These are phyloP conservation scores for Aspergillus sp. DNA, from an alignment of 2,329 filamentous ascomycete genomes.

Conservation along the genomic window DNA sequence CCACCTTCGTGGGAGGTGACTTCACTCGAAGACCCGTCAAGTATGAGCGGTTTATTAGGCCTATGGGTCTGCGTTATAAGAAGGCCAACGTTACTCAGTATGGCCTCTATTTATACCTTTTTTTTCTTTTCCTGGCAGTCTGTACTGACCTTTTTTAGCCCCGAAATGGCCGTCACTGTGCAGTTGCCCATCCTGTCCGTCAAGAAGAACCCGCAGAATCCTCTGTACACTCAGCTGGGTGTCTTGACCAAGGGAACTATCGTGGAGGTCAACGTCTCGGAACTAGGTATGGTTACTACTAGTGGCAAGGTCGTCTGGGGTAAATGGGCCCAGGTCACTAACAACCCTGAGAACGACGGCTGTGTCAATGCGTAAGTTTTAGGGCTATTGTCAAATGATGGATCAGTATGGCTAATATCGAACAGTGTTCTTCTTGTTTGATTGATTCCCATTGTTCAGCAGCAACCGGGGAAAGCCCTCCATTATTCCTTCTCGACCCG, in stretches of 20 bases:
- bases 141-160: conserved; percentile 25
- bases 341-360: conserved; percentile 51
- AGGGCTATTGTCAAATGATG: not conserved
- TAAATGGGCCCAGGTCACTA: conserved; percentile 57
- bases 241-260: conserved; percentile 79
- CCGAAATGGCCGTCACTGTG: conserved; percentile 76
- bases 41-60: conserved; percentile 59
- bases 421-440: not conserved
- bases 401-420: not conserved
- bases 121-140: conserved; percentile 6
- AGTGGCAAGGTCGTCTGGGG: conserved; percentile 93
- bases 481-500: too few relatives aligned
- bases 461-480: too few relatives aligned
- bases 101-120: conserved; percentile 6
- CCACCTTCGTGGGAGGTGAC: conserved; percentile 82
- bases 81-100: conserved; percentile 59
- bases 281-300: conserved; percentile 83
- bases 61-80: conserved; percentile 72
- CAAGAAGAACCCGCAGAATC: conserved; percentile 82
- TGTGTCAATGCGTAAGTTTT: conserved; percentile 48
- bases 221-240: conserved; percentile 84
- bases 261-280: conserved; percentile 87
- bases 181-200: conserved; percentile 72
- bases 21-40: conserved; percentile 85
- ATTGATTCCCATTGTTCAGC: not conserved